These are phyloP conservation scores for Populus hybrid DNA, from an alignment of 441 rosid species.

Conservation along the genomic window DNA sequence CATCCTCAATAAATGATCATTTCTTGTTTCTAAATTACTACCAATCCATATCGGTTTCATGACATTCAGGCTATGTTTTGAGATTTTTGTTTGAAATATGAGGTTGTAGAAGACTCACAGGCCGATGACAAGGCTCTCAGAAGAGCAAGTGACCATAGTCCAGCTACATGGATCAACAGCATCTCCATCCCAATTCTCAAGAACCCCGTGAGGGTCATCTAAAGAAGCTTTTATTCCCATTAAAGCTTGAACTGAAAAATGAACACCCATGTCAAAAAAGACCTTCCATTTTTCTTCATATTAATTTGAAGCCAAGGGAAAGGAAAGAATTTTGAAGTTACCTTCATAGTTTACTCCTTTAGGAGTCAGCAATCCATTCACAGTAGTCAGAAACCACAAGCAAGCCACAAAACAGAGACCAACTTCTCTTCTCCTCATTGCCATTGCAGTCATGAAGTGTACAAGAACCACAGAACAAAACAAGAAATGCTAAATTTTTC, in stretches of 20 bases:
- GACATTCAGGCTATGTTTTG: background rate
- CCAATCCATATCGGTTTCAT: background rate
- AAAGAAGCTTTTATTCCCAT: constrained; percentile 78
- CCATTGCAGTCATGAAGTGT: constrained; percentile 34
- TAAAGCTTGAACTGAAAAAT: constrained; percentile 76
- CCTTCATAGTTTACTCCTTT: constrained; percentile 99
- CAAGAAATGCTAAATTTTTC: constrained; percentile 24
- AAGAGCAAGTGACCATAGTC: constrained; percentile 96
- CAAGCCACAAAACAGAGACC: constrained; percentile 33
- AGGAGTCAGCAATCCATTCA: constrained; percentile 73
- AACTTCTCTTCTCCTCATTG: constrained; percentile 31
- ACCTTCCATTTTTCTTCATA: background rate
- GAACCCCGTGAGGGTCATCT: constrained; percentile 88
- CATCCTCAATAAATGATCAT: constrained; percentile 3
- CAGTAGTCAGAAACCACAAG: constrained; percentile 50
- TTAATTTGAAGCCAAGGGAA: background rate
- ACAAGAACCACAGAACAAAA: constrained; percentile 29
- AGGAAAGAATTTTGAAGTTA: constrained; percentile 19
- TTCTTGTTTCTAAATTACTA: too few species aligned
- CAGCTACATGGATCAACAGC: constrained; percentile 99
- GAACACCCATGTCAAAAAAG: constrained; percentile 17
- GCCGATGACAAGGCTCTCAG: constrained; percentile 87
- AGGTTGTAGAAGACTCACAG: constrained; percentile 51
- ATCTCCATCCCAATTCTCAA: constrained; percentile 94
- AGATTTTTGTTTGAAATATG: background rate